Percentiles rank a stretch among this genome's conserved stretches.
These are phyloP conservation scores for Trichophyton rubrum DNA, from an alignment of 2,329 filamentous ascomycete species.

Conservation along the genomic window DNA sequence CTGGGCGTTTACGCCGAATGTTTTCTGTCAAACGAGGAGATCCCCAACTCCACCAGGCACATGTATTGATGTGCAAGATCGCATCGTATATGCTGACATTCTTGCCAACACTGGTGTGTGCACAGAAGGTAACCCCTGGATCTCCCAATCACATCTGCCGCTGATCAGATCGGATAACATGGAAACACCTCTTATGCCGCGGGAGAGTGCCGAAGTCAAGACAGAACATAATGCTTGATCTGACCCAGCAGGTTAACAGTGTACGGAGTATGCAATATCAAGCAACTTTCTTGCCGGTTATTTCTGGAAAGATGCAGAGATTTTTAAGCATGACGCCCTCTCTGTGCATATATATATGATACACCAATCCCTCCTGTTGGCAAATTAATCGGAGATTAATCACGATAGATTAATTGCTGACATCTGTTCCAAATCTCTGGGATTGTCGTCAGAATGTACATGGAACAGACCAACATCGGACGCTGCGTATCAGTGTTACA, in stretches of 20 bases:
- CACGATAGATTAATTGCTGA: background rate
- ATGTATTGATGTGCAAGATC: conserved; percentile 66
- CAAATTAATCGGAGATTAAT: background rate
- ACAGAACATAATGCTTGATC: conserved; percentile 83
- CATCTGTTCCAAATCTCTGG: background rate
- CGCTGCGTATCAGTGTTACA: no score
- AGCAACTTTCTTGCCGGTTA: conserved; percentile 42
- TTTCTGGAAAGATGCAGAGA: conserved; percentile 89
- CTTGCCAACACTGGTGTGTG: conserved; percentile 71
- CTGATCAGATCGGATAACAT: conserved; percentile 83
- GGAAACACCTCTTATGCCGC: conserved; percentile 76
- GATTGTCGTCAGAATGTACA: background rate
- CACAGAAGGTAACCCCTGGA: conserved; percentile 50
- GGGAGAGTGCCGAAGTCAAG: conserved; percentile 68
- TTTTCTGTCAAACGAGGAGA: conserved; percentile 90
- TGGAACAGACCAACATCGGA: background rate
- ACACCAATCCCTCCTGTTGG: no score
- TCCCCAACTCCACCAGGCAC: conserved; percentile 73
- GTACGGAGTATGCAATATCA: background rate
- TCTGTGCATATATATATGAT: no score
- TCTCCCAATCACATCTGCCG: conserved; percentile 71
- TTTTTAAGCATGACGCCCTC: conserved; percentile 30
- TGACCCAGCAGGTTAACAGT: conserved; percentile 57
- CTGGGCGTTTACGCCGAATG: conserved; percentile 54
- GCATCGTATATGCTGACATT: conserved; percentile 67